Evolutionary conservation across 1,284 basidiomycete species (phyloP).

Genomic region (Pterula multifida): DNA sequence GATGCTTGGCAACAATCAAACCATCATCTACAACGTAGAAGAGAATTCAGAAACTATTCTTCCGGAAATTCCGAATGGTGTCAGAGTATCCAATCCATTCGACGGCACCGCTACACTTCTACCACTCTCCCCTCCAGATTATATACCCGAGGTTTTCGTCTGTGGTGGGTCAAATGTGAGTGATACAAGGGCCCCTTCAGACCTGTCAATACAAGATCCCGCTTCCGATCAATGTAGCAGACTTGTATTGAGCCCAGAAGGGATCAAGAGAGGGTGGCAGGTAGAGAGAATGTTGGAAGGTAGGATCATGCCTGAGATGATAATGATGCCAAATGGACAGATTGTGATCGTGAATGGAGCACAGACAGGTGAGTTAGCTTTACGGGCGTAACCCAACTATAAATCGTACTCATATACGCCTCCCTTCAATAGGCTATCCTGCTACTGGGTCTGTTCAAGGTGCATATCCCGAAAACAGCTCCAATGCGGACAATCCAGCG

Average conservation of each 20-base stretch:
- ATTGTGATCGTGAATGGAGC: slow-evolving; percentile 37
- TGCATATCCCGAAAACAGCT: slow-evolving; percentile 23
- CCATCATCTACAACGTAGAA: slow-evolving; percentile 5
- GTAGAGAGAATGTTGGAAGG: slow-evolving; percentile 24
- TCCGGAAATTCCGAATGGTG: slow-evolving; percentile 8
- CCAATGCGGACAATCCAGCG: slow-evolving; percentile 34
- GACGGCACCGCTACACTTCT: slow-evolving; percentile 35
- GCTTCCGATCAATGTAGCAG: slow-evolving; percentile 32
- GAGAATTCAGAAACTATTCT: slow-evolving; percentile 2
- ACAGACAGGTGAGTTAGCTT: slow-evolving; percentile 10
- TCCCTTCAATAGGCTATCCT: slow-evolving; percentile 23
- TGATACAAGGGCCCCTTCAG: slow-evolving; percentile 18
- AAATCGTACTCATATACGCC: neutral
- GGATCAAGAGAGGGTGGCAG: slow-evolving; percentile 26
- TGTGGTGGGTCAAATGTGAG: slow-evolving; percentile 30
- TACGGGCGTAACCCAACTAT: neutral
- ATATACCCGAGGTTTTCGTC: slow-evolving; percentile 34
- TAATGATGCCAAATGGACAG: slow-evolving; percentile 42
- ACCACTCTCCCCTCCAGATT: slow-evolving; percentile 32
- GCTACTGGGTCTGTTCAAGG: slow-evolving; percentile 29
- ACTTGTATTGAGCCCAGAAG: slow-evolving; percentile 23
- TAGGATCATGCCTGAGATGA: slow-evolving; percentile 34
- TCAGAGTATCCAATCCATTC: slow-evolving; percentile 26
- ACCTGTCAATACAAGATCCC: slow-evolving; percentile 26
- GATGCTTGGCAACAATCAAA: slow-evolving; percentile 8